Conservation (phyloP, 75 land plant genomes). For the Cunninghamia lanceolata region DNA sequence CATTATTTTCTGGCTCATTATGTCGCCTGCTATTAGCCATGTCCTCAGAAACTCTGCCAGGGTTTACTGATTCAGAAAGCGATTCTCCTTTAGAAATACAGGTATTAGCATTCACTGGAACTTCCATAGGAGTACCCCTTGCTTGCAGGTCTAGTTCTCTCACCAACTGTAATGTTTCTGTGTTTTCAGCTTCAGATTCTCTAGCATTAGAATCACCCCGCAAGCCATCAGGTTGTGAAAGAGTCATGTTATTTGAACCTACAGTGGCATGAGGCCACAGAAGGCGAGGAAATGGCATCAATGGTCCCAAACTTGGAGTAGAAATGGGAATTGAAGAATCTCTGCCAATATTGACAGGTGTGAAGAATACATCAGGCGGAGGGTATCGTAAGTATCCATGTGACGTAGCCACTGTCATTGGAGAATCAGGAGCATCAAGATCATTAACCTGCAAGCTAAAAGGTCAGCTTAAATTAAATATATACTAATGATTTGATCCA, state of each 20-base stretch:
- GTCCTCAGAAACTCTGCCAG: neutral
- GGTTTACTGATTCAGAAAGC: neutral
- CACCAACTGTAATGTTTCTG: neutral
- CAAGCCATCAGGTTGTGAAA: conserved; percentile 24
- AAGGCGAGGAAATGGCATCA: conserved; percentile 49
- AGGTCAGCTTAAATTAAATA: neutral
- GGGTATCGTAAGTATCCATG: conserved; percentile 74
- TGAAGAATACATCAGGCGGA: conserved; percentile 67
- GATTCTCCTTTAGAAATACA: neutral
- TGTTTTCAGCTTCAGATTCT: conserved; percentile 9
- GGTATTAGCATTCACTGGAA: neutral
- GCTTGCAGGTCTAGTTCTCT: neutral
- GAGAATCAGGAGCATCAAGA: conserved; percentile 57
- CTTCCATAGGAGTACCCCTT: neutral
- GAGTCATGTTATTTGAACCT: conserved; percentile 26
- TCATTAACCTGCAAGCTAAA: conserved; percentile 13
- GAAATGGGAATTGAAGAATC: conserved; percentile 20
- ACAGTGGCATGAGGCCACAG: conserved; percentile 56
- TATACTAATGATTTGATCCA: neutral
- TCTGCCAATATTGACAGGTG: conserved; percentile 38
- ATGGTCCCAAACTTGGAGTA: conserved; percentile 23
- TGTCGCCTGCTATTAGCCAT: neutral
- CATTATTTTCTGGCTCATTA: neutral
- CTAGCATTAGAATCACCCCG: conserved; percentile 12
- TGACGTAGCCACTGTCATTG: conserved; percentile 79